Conservation (phyloP, 2,329 filamentous ascomycete genomes). For the Microascus cirrosus region DNA sequence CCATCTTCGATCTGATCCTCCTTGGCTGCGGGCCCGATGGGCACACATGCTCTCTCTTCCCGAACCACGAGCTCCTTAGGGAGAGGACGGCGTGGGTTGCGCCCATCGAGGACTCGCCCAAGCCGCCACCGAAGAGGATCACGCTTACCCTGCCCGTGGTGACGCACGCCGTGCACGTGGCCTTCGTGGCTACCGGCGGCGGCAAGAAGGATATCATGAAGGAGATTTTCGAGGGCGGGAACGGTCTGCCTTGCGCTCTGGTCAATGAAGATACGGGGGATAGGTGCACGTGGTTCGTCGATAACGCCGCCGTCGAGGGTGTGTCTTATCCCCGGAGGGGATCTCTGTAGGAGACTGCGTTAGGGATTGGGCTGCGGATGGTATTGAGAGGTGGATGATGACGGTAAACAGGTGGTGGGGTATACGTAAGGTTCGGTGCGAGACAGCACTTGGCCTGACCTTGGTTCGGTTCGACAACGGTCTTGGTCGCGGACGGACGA, state of each 20-base stretch:
- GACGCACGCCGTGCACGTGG: constrained; percentile 73
- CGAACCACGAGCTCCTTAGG: constrained; percentile 73
- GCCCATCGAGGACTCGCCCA: constrained; percentile 84
- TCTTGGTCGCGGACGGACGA: background rate
- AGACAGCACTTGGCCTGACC: background rate
- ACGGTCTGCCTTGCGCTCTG: constrained; percentile 72
- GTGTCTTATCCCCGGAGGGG: constrained; percentile 72
- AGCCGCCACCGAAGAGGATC: constrained; percentile 83
- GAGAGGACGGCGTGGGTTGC: constrained; percentile 89
- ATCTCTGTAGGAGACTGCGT: constrained; percentile 27
- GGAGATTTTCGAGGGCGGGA: constrained; percentile 80
- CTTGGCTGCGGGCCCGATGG: constrained; percentile 92
- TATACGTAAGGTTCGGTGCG: background rate
- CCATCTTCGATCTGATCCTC: constrained; percentile 88
- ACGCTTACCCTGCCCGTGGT: constrained; percentile 89
- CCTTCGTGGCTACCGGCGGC: constrained; percentile 80
- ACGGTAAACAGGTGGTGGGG: background rate
- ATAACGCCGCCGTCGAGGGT: constrained; percentile 73
- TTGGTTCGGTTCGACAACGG: background rate
- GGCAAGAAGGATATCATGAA: constrained; percentile 89
- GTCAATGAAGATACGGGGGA: constrained; percentile 79
- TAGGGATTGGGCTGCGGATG: background rate
- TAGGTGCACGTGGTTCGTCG: constrained; percentile 91
- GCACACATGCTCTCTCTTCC: constrained; percentile 95
- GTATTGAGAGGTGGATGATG: too few species aligned